Conservation (phyloP, 352 stramenopile genomes). For the Phytophthora tubulina region DNA sequence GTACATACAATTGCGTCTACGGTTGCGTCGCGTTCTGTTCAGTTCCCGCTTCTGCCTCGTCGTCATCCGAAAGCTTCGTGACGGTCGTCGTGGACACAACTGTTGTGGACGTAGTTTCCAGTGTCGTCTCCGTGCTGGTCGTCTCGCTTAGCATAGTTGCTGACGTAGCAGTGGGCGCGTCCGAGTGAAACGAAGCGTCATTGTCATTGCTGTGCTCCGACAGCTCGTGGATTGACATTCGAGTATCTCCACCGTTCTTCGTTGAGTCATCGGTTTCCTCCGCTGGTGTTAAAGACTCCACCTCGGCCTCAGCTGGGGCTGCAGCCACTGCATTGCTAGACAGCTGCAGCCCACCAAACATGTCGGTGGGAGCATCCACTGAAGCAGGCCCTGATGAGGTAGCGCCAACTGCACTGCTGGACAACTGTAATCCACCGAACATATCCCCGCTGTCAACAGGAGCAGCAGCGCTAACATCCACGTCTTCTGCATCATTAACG, state of each 20-base stretch:
- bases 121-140: conserved; percentile 28
- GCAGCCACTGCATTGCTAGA: conserved; percentile 15
- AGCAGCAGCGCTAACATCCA: conserved; percentile 3
- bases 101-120: conserved; percentile 24
- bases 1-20: conserved; percentile 38
- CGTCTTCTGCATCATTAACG: not conserved
- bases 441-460: conserved; percentile 7
- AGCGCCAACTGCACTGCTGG: conserved; percentile 11
- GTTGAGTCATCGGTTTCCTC: conserved; percentile 14
- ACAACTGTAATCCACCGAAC: conserved; percentile 38
- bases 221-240: conserved; percentile 69
- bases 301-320: conserved; percentile 17
- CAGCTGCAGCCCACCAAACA: conserved; percentile 29
- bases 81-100: conserved; percentile 16
- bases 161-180: conserved; percentile 13
- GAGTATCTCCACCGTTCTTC: conserved; percentile 39
- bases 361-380: not conserved
- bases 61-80: conserved; percentile 31
- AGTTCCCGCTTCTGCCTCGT: conserved; percentile 18
- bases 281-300: not conserved
- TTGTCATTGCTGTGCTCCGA: conserved; percentile 41
- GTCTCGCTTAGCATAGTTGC: conserved; percentile 23
- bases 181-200: conserved; percentile 14
- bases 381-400: conserved; percentile 1
- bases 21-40: conserved; percentile 26